Percentiles rank a stretch among this genome's conserved stretches.
Conservation (phyloP, 805 yeast species). For the Metschnikowia bowlesiae region DNA sequence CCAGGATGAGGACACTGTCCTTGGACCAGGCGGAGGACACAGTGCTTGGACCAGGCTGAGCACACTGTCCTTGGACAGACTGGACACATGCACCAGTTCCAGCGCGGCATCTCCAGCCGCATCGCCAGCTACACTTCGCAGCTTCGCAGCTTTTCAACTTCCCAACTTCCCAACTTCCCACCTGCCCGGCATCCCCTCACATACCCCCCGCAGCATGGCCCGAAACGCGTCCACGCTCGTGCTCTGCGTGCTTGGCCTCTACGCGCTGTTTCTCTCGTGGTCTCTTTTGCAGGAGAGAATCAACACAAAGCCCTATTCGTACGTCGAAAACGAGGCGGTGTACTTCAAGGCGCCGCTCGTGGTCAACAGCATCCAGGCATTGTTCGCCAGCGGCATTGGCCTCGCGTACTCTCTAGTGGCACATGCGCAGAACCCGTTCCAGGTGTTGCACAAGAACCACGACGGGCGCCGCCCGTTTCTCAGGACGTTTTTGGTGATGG, state of each 20-base stretch:
- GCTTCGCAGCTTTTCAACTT: too few relatives aligned
- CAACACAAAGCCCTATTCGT: constrained; percentile 70
- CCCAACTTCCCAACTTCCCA: too few relatives aligned
- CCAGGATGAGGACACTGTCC: too few relatives aligned
- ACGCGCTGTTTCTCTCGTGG: constrained; percentile 86
- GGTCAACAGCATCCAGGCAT: constrained; percentile 71
- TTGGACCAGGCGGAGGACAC: too few relatives aligned
- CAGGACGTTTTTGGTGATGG: constrained; percentile 46
- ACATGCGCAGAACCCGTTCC: constrained; percentile 20
- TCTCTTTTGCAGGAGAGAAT: constrained; percentile 87
- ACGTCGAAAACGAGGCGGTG: constrained; percentile 28
- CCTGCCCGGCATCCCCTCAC: too few relatives aligned
- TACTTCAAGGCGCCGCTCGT: constrained; percentile 73
- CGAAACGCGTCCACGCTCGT: constrained; percentile 20
- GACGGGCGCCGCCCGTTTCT: constrained; percentile 9
- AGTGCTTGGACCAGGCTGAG: too few relatives aligned
- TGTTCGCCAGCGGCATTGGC: constrained; percentile 70
- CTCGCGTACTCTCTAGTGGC: constrained; percentile 45
- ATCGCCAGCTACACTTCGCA: too few relatives aligned
- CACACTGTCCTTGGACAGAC: too few relatives aligned
- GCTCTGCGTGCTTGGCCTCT: constrained; percentile 58
- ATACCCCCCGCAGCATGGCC: not conserved
- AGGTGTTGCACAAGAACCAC: constrained; percentile 2
- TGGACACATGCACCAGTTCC: too few relatives aligned
- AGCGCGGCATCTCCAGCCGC: too few relatives aligned